Evolutionary conservation across 164 flowering plant genomes (phyloP), one percentile per base, ranked within the genome.

Genomic region (Aristolochia fimbriata): DNA sequence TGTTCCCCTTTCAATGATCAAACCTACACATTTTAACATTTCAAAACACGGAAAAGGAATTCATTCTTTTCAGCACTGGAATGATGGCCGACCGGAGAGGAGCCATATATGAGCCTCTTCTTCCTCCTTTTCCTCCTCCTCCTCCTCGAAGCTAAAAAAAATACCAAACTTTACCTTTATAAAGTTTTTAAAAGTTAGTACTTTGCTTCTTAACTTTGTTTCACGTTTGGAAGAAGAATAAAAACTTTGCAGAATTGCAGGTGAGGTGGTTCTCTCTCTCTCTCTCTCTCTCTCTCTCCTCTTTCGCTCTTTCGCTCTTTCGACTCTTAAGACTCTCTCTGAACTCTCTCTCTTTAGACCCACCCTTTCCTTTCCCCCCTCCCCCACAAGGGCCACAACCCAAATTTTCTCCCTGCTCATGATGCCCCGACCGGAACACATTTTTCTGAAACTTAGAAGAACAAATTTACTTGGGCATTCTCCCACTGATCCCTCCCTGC

Each of bases 381-480:
- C n/a, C n/a, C n/a, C n/a, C n/a, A n/a, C n/a, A n/a, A n/a, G n/a
- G n/a, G n/a, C n/a, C n/a, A n/a, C n/a, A n/a, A 62, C 27, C 57
- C 56, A 65, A 37, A 37, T 37, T 70, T 69, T 77, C 73, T 62
- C 63, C 74, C 57, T 70, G 68, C 61, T 57, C 75, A 75, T 77
- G 71, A 80, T 80, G 77, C 43, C 45, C 76, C 61, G 77, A 75
- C 80, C 68, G 59, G 72, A 80, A 66, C 65, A 71, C 79, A 71
- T 0, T 58, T 52, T 57, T 73, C 57, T 73, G 77, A 74, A 71
- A 77, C 76, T 71, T 71, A 63, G 63, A 62, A 69, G 3, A n/a
- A n/a, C n/a, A n/a, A n/a, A n/a, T n/a, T n/a, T n/a, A n/a, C 22
- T 52, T 37, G 33, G 43, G 17, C 55, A 15, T 23, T 17, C 16